phyloP scores from a whole-genome alignment of 352 stramenopile genomes.

The Blastocystis hominis region DNA sequence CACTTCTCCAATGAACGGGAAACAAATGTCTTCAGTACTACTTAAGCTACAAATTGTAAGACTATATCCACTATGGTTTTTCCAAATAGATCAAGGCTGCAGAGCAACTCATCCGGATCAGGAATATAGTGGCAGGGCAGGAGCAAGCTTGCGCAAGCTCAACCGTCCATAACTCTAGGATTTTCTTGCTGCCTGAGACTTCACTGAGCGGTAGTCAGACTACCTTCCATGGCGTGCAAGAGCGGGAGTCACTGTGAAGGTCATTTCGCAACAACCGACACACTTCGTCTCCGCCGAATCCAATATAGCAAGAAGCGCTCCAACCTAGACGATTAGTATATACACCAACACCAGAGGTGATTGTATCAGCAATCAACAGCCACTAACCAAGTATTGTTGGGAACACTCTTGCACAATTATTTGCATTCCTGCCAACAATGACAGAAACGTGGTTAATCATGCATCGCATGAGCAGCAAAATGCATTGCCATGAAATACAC shows the following conservation, averaged over 20 bases:
- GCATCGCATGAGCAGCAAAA: not conserved
- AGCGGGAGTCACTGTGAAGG: not conserved
- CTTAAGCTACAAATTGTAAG: not conserved
- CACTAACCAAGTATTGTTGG: not conserved
- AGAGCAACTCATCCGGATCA: slow-evolving; percentile 59
- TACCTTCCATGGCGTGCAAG: not conserved
- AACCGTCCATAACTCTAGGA: not conserved
- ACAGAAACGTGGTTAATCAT: slow-evolving; percentile 54
- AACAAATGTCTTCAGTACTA: not conserved
- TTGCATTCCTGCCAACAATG: slow-evolving; percentile 55
- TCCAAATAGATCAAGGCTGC: slow-evolving; percentile 41
- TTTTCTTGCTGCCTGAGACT: not conserved
- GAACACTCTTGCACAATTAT: slow-evolving; percentile 53
- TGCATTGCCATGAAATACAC: slow-evolving; percentile 35
- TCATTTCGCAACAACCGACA: not conserved
- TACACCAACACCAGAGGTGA: not conserved
- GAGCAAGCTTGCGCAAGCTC: slow-evolving; percentile 29
- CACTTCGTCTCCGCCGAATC: slow-evolving; percentile 21
- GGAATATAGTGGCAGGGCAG: slow-evolving; percentile 58
- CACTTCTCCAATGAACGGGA: too few species aligned
- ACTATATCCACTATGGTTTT: slow-evolving; percentile 54
- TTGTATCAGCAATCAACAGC: not conserved
- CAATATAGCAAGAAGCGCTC: not conserved
- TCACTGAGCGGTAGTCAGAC: not conserved
- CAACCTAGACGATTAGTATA: slow-evolving; percentile 54